Conservation (phyloP, 148 eudicot genomes). For the Camellia lanceoleosa region DNA sequence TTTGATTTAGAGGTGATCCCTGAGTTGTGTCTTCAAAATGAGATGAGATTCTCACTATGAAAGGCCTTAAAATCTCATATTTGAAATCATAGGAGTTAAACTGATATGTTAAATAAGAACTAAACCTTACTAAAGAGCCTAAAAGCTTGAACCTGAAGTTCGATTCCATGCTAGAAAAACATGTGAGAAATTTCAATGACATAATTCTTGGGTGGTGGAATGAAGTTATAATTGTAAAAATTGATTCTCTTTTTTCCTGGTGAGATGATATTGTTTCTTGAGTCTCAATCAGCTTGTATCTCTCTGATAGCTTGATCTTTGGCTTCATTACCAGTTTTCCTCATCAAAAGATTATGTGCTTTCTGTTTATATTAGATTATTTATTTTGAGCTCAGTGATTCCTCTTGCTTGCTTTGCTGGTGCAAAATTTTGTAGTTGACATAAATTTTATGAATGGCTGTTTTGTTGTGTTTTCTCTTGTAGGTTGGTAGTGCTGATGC, state of each 20-base stretch:
- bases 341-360: neutral
- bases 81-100: neutral
- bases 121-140: neutral
- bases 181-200: neutral
- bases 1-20: neutral
- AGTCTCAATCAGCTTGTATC: neutral
- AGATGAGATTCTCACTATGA: neutral
- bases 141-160: neutral
- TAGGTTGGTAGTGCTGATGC: conserved; percentile 91
- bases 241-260: neutral
- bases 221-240: neutral
- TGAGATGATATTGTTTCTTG: neutral
- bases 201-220: neutral
- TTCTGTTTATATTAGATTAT: neutral
- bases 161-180: neutral
- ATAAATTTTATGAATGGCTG: neutral
- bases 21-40: neutral
- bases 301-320: neutral
- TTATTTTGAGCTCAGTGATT: neutral
- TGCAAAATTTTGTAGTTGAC: neutral
- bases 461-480: conserved; percentile 21
- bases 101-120: neutral
- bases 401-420: neutral
- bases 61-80: neutral
- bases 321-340: conserved; percentile 5